Conservation (phyloP, 768 basidiomycete genomes). For the Lactarius tabidus region DNA sequence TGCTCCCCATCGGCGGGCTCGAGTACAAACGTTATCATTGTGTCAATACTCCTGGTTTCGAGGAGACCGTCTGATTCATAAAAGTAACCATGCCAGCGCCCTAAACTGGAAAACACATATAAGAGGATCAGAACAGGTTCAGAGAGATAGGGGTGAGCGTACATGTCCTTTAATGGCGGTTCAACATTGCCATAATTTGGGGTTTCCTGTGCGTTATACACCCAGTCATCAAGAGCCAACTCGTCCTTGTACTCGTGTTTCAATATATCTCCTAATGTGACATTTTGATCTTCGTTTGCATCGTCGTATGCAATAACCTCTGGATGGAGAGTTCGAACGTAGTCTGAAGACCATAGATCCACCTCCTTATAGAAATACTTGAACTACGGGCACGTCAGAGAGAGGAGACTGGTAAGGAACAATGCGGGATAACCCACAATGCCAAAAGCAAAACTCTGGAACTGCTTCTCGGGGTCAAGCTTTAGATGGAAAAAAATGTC, state of each 20-base stretch:
- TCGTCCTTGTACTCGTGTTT: neutral
- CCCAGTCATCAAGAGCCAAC: conserved; percentile 8
- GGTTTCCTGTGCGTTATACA: conserved; percentile 12
- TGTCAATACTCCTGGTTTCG: neutral
- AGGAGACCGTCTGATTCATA: neutral
- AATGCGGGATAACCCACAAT: conserved; percentile 19
- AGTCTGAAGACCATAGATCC: neutral
- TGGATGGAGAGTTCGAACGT: neutral
- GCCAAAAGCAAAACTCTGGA: conserved; percentile 27
- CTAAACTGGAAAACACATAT: conserved; percentile 7
- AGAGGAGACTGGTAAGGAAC: neutral
- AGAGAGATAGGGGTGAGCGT: neutral
- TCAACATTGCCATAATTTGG: neutral
- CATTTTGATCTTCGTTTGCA: conserved; percentile 8
- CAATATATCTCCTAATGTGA: conserved; percentile 10
- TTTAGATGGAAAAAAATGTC: conserved; percentile 27
- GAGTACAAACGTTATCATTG: conserved; percentile 18
- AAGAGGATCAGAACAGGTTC: neutral
- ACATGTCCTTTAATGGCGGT: conserved; percentile 17
- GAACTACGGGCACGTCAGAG: conserved; percentile 11
- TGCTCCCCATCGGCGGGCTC: conserved; percentile 11
- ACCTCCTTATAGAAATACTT: neutral
- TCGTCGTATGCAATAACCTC: conserved; percentile 1
- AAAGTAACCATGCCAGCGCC: conserved; percentile 20
- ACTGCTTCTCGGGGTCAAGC: conserved; percentile 23